These are phyloP conservation scores for Sporobolomyces phaffii DNA, from an alignment of 768 basidiomycete species.

Conservation along the genomic window DNA sequence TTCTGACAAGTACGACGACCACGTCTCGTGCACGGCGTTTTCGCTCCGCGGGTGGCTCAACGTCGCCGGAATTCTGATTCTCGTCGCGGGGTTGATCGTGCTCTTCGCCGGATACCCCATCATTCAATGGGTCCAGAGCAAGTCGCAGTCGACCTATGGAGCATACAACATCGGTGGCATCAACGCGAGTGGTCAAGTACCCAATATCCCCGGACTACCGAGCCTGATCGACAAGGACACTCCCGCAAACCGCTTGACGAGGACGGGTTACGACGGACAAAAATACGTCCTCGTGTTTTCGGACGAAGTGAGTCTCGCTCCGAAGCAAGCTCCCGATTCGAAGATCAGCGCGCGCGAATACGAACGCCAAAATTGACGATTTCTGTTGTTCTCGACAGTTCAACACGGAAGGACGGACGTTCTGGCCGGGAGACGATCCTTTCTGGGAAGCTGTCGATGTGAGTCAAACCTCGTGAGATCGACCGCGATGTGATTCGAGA, in stretches of 20 bases:
- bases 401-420: slow-evolving; percentile 64
- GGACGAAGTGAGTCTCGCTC: slow-evolving; percentile 60
- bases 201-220: slow-evolving; percentile 43
- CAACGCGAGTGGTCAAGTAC: slow-evolving; percentile 67
- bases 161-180: slow-evolving; percentile 70
- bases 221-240: slow-evolving; percentile 73
- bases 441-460: slow-evolving; percentile 48
- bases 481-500: too few relatives aligned
- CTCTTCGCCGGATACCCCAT: slow-evolving; percentile 88
- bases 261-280: slow-evolving; percentile 69
- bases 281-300: slow-evolving; percentile 75
- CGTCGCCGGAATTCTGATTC: slow-evolving; percentile 62
- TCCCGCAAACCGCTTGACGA: slow-evolving; percentile 55
- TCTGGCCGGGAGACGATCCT: slow-evolving; percentile 53
- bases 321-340: too few relatives aligned
- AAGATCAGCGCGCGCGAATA: too few relatives aligned
- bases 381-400: neutral
- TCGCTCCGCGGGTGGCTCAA: slow-evolving; percentile 80
- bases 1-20: slow-evolving; percentile 3
- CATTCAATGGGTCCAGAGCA: slow-evolving; percentile 52
- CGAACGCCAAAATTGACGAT: neutral
- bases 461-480: too few relatives aligned
- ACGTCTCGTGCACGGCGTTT: slow-evolving; percentile 43
- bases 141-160: slow-evolving; percentile 48
- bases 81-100: slow-evolving; percentile 63